Conservation (phyloP, 1,284 basidiomycete genomes). For the Apiotrichum laibachii region DNA sequence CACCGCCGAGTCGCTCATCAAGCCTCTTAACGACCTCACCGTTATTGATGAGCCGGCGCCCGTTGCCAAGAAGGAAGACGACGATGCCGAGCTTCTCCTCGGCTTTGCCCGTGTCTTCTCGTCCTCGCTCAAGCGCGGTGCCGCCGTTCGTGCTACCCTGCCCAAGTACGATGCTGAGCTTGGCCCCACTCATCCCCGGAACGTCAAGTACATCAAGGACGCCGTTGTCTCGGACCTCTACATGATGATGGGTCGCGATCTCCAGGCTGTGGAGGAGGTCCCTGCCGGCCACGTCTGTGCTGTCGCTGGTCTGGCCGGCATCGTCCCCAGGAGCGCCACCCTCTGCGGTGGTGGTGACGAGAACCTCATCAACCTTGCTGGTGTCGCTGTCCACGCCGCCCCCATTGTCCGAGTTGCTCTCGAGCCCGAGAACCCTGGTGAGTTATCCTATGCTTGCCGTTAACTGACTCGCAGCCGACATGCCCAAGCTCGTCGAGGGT, state of each 20-base stretch:
- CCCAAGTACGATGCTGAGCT: conserved; percentile 82
- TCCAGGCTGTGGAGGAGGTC: conserved; percentile 77
- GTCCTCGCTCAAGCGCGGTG: conserved; percentile 70
- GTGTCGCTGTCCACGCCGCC: conserved; percentile 66
- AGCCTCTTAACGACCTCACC: conserved; percentile 18
- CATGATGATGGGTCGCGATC: conserved; percentile 96
- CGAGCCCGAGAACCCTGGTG: conserved; percentile 74
- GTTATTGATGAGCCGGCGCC: conserved; percentile 1
- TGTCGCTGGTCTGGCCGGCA: conserved; percentile 82
- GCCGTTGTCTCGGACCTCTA: conserved; percentile 76
- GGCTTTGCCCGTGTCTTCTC: conserved; percentile 95
- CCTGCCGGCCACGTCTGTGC: conserved; percentile 97
- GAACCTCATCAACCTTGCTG: conserved; percentile 78
- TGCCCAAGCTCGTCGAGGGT: conserved; percentile 85
- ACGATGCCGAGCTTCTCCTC: conserved; percentile 63
- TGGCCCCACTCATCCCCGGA: conserved; percentile 65
- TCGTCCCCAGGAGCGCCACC: conserved; percentile 87
- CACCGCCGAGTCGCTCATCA: conserved; percentile 29
- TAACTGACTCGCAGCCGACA: conserved; percentile 61
- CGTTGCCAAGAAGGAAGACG: conserved; percentile 8
- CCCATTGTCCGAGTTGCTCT: conserved; percentile 95
- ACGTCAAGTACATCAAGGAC: conserved; percentile 64
- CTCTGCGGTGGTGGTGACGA: conserved; percentile 64
- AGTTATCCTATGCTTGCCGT: conserved; percentile 16
- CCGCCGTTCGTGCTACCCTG: conserved; percentile 69